These are phyloP conservation scores for Oryza brachyantha DNA, from an alignment of 176 grass and related monocot species.

Conservation along the genomic window DNA sequence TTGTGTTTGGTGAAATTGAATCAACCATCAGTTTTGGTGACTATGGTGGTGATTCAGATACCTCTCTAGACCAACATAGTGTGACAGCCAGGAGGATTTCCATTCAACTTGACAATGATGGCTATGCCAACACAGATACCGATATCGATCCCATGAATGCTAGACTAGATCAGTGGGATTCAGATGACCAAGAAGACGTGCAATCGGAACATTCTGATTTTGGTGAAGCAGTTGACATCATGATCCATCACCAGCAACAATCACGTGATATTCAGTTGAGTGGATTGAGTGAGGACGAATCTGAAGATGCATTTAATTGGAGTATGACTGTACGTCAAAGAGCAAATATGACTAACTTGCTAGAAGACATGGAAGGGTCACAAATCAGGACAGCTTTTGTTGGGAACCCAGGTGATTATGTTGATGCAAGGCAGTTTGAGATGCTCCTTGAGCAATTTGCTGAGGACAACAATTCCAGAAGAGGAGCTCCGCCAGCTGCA, in stretches of 20 bases:
- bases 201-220: constrained; percentile 52
- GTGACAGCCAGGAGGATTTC: constrained; percentile 43
- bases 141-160: constrained; percentile 92
- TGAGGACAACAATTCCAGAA: constrained; percentile 55
- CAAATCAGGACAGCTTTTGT: constrained; percentile 42
- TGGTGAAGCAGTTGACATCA: constrained; percentile 34
- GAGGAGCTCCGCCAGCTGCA: constrained; percentile 75
- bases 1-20: constrained; percentile 67
- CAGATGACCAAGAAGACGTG: constrained; percentile 54
- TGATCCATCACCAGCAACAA: constrained; percentile 33
- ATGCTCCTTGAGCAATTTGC: constrained; percentile 77
- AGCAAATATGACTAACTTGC: constrained; percentile 24
- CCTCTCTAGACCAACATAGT: constrained; percentile 56
- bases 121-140: constrained; percentile 57
- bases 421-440: constrained; percentile 66
- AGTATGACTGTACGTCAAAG: constrained; percentile 25
- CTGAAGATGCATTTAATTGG: constrained; percentile 43
- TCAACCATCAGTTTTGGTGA: constrained; percentile 68
- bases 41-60: constrained; percentile 72
- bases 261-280: constrained; percentile 19
- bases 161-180: constrained; percentile 65
- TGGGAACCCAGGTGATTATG: constrained; percentile 70
- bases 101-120: constrained; percentile 56
- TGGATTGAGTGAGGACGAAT: constrained; percentile 18
- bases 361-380: constrained; percentile 23